phyloP scores from a whole-genome alignment of 2,329 filamentous ascomycete genomes.

The Hypoxylon sp. region DNA sequence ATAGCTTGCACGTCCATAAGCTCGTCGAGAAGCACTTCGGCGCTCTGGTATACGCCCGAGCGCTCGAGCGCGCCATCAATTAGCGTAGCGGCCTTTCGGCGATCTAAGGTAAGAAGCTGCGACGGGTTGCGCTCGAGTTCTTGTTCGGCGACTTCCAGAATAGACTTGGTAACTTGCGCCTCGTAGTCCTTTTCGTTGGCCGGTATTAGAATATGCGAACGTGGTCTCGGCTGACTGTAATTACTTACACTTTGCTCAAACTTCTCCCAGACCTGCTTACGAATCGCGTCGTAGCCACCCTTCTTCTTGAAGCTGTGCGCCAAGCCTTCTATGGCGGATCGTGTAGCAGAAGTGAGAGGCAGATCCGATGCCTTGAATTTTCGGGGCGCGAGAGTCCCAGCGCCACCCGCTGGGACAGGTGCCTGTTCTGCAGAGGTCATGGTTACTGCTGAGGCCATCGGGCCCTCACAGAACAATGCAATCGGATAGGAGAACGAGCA shows the following conservation, averaged over 20 bases:
- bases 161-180: slow-evolving; percentile 71
- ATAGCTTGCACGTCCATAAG: slow-evolving; percentile 77
- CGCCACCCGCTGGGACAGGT: slow-evolving; percentile 37
- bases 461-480: slow-evolving; percentile 29
- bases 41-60: slow-evolving; percentile 79
- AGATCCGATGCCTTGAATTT: slow-evolving; percentile 81
- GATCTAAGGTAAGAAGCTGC: slow-evolving; percentile 78
- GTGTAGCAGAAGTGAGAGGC: slow-evolving; percentile 77
- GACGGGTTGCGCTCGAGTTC: slow-evolving; percentile 81
- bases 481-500: slow-evolving; percentile 15
- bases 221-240: background rate
- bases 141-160: slow-evolving; percentile 76
- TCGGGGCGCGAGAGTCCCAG: slow-evolving; percentile 44
- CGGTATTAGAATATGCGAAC: background rate
- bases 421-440: slow-evolving; percentile 50
- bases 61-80: slow-evolving; percentile 83
- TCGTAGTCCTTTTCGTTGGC: slow-evolving; percentile 71
- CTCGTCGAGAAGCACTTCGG: slow-evolving; percentile 73
- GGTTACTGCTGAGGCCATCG: slow-evolving; percentile 44
- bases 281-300: slow-evolving; percentile 81
- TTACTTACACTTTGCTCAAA: slow-evolving; percentile 74
- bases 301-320: slow-evolving; percentile 89
- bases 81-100: slow-evolving; percentile 77
- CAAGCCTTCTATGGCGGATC: slow-evolving; percentile 78
- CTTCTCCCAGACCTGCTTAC: slow-evolving; percentile 81